These are phyloP conservation scores for Globisporangium splendens DNA, from an alignment of 352 stramenopile genomes.

Conservation along the genomic window DNA sequence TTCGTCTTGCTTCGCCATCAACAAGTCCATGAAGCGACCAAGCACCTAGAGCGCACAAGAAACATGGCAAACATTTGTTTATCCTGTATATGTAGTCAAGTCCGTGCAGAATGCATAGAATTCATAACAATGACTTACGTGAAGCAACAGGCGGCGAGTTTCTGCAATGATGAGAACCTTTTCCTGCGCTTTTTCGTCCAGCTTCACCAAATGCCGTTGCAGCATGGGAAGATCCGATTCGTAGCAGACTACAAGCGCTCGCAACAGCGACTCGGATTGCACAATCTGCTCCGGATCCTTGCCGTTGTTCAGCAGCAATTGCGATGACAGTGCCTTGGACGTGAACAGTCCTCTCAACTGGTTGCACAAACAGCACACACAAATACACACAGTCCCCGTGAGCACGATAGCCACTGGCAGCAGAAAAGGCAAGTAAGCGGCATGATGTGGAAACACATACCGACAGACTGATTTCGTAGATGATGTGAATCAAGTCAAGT, in stretches of 20 bases:
- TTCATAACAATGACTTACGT: slow-evolving; percentile 12
- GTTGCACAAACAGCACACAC: neutral
- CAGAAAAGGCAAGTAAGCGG: neutral
- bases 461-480: slow-evolving; percentile 48
- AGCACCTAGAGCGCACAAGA: slow-evolving; percentile 17
- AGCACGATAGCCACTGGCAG: neutral
- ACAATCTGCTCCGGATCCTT: slow-evolving; percentile 23
- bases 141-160: slow-evolving; percentile 37
- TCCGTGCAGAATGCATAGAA: no score
- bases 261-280: slow-evolving; percentile 35
- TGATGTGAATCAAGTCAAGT: slow-evolving; percentile 32
- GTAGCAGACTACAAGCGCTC: slow-evolving; percentile 52
- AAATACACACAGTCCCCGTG: neutral
- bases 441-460: slow-evolving; percentile 7
- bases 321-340: slow-evolving; percentile 13
- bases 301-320: slow-evolving; percentile 32
- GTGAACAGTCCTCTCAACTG: slow-evolving; percentile 22
- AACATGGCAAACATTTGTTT: neutral
- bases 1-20: slow-evolving; percentile 30
- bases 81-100: no score
- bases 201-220: slow-evolving; percentile 36
- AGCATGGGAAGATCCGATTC: slow-evolving; percentile 47
- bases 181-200: slow-evolving; percentile 35
- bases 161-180: slow-evolving; percentile 41
- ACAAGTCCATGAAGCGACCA: slow-evolving; percentile 23